phyloP scores from a whole-genome alignment of 192 early-diverging fungal species.

The Radiomyces spectabilis region DNA sequence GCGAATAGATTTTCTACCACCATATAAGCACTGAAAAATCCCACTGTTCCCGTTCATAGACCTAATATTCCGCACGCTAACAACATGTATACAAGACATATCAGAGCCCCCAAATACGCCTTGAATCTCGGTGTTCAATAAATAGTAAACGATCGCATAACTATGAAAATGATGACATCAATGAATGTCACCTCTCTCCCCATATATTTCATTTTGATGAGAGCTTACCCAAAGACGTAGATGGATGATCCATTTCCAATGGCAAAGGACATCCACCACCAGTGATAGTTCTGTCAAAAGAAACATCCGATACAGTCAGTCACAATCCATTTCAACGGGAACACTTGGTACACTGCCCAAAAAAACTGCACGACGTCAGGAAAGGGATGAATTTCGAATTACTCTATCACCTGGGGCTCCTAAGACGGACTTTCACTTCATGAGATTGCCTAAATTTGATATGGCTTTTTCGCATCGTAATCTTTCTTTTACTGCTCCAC shows the following conservation, averaged over 20 bases:
- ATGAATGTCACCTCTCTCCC: not conserved
- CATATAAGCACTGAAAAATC: conserved; percentile 60
- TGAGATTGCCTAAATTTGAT: too few species aligned
- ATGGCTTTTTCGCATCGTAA: conserved; percentile 62
- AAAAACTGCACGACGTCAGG: conserved; percentile 46
- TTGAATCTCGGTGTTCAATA: conserved; percentile 51
- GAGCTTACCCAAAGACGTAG: conserved; percentile 48
- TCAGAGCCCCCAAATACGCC: conserved; percentile 62
- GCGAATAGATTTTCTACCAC: conserved; percentile 72
- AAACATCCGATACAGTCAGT: not conserved
- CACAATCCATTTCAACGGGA: not conserved
- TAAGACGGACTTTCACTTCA: conserved; percentile 58
- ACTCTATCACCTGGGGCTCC: conserved; percentile 57
- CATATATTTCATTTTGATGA: not conserved
- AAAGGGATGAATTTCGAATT: conserved; percentile 64
- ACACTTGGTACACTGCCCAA: too few species aligned
- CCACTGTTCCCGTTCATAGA: conserved; percentile 66
- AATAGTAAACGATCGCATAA: conserved; percentile 55
- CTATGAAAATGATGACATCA: conserved; percentile 31
- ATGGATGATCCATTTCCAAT: conserved; percentile 39
- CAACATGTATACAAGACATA: conserved; percentile 70
- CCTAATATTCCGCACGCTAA: conserved; percentile 62
- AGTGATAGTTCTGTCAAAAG: conserved; percentile 58
- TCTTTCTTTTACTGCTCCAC: conserved; percentile 42
- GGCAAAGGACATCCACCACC: conserved; percentile 93